Base-by-base conservation (phyloP, 495 filamentous ascomycete species). In the Annulohypoxylon bovei region DNA sequence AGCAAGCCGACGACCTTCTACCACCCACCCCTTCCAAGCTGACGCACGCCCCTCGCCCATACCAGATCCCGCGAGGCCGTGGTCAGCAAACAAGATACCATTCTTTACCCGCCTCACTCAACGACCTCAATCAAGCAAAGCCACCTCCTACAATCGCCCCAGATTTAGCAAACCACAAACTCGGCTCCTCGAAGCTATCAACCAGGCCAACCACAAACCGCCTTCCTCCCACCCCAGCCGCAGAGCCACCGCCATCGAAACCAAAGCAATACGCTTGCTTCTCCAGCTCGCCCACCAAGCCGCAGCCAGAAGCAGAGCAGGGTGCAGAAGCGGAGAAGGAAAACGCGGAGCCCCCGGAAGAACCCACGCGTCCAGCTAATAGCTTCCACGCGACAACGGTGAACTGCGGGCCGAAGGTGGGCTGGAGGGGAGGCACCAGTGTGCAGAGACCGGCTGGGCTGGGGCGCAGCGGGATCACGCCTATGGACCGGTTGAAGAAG, bases 201-300 rank as follows among this genome's bases (percentile, higher is more conserved):
- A 68, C 52, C 50, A 63, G 61, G 25, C 75, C 73, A 0, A 47
- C 68, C 1, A 11, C 53, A 27, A 37, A 39, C 8, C 55, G 20
- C 28, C 11, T 22, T 22, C 2, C 42, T 16, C 27, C 33, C 55
- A 30, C 37, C 0, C 39, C 66, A 42, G 42, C 67, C n/a, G 66
- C 66, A 37, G 65, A 70, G 0, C 64, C 69, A 5, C 25, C 52
- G 9, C 49, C 53, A n/a, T 11, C 71, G 8, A 74, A 62, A 49
- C 71, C 72, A 16, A 82, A 82, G 56, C 77, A 79, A n/a, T 85
- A 85, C 54, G 32, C 76, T 6, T 81, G 76, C 57, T 85, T 85
- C 50, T 85, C 83, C 0, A 85, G 83, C 68, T 85, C 83, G 11
- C 83, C 83, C 9, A 66, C 75, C 1, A 72, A 72, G 37, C 76